Percentiles rank a stretch among this genome's conserved stretches.
Conservation (phyloP, 352 stramenopile genomes). For the Globisporangium carolinianum region DNA sequence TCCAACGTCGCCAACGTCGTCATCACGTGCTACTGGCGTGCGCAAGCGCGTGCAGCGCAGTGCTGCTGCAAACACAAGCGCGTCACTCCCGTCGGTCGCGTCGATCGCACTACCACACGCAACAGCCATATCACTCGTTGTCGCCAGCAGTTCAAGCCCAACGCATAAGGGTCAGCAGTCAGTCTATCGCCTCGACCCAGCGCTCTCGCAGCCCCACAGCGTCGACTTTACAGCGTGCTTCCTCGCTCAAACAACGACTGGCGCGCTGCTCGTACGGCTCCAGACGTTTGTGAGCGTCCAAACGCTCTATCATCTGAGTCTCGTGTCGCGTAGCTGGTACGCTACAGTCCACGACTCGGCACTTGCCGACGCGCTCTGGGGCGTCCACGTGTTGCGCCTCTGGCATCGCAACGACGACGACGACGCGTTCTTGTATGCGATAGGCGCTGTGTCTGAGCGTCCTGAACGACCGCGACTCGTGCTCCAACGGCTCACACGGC, state of each 20-base stretch:
- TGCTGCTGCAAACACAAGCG: neutral
- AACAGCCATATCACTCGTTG: neutral
- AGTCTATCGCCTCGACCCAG: slow-evolving; percentile 37
- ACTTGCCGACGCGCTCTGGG: slow-evolving; percentile 38
- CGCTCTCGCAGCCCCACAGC: slow-evolving; percentile 26
- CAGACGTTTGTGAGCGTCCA: slow-evolving; percentile 38
- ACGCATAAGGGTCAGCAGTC: slow-evolving; percentile 24
- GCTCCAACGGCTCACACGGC: slow-evolving; percentile 42
- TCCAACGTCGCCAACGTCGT: neutral
- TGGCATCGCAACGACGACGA: slow-evolving; percentile 33
- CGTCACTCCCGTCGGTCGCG: slow-evolving; percentile 4
- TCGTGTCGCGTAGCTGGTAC: slow-evolving; percentile 40
- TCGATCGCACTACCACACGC: slow-evolving; percentile 7
- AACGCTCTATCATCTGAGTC: slow-evolving; percentile 33
- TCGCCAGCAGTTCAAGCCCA: too few species aligned
- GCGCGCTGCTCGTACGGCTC: slow-evolving; percentile 21
- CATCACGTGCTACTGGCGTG: neutral
- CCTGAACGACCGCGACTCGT: slow-evolving; percentile 34
- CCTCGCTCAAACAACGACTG: slow-evolving; percentile 1
- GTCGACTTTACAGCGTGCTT: slow-evolving; percentile 29
- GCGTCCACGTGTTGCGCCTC: slow-evolving; percentile 30
- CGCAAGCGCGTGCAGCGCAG: slow-evolving; percentile 3
- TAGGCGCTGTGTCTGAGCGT: slow-evolving; percentile 29
- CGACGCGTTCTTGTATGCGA: slow-evolving; percentile 26
- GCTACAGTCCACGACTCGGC: slow-evolving; percentile 31